Base-by-base conservation (phyloP, 768 basidiomycete genomes). In the Amanita fuliginea region DNA sequence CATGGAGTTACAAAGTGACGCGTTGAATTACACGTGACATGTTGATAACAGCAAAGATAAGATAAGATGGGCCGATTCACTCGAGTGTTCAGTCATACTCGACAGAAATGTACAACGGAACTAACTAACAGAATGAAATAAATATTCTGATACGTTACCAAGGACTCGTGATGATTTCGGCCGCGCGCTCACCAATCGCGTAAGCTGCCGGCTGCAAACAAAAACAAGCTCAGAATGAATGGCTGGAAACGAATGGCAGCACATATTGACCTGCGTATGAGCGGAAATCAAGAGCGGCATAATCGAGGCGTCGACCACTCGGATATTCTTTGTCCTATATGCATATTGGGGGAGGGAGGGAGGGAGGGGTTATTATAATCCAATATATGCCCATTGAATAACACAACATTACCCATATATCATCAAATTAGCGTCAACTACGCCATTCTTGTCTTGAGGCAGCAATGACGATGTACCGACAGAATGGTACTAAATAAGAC, bases 291-390 rank as follows among this genome's bases (percentile, higher is more conserved):
- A 65, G 26, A 73, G 53, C 2, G 74, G 72, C 10, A 72, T 34
- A 37, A 76, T 57, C 2, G 71, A 73, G 3, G 65, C 42, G 54
- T 76, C 75, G 10, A 64, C 71, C 18, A 77, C 71, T 8, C 75
- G 70, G 19, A 76, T 39, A 51, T 76, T 76, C 14, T 51, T 56
- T 1, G 72, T 72, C 11, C 72, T 24, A 24, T 24, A 24, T 5
- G 5, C 5, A 24, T 5, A 24, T 24, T 24, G 5, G 5, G 5
- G 22, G 5, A n/a, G n/a, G n/a, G n/a, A n/a, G n/a, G n/a, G n/a
- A n/a, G n/a, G n/a, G n/a, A n/a, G n/a, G n/a, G n/a, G n/a, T n/a
- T n/a, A 2, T 24, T 24, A 5, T 3, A 24, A n/a, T 14, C 33
- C 30, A n/a, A 5, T n/a, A 32, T 13, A 11, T 1, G 13, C 10